Base-by-base conservation (phyloP, 345 rosid genomes). In the Boechera stricta region DNA sequence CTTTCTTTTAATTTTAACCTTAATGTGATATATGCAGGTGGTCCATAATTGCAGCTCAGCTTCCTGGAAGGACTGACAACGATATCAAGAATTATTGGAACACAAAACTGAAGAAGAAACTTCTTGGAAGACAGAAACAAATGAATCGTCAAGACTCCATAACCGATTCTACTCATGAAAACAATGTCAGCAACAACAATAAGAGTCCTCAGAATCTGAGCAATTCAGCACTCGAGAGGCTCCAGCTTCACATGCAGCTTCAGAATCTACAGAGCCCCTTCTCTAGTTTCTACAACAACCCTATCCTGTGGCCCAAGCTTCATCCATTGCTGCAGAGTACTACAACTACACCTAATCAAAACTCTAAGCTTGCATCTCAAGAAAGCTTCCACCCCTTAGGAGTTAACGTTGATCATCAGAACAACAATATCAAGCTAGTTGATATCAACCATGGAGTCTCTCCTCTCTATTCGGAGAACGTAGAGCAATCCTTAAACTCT, bases 21-120 rank as follows among this genome's bases (percentile, higher is more conserved):
- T 15, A 29, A 48, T 65, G 47, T 71, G 26, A 54, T 72, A 39
- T 45, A 58, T 48, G 38, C 80, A 95, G 99, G 83, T 95, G 99
- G 98, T 95, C 99, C 12, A 91, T 95, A 81, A 95, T 95, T 82
- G 99, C 99, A 47, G 99, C 99, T 4, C 99, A 95, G 67, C 82
- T 95, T 69, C 98, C 99, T 16, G 99, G 99, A 75, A 87, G 99
- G 74, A 95, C 99, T n/a, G 99, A 95, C 74, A 92, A 95, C 70
- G 99, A 95, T 73, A 89, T 95, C 16, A 95, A 95, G 77, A 95
- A 95, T 75, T 91, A 95, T 71, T 95, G 99, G 99, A 95, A 95
- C 87, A 92, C 98, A 33, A 89, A 90, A 73, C 63, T 95, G 87
- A 95, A 95, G 96, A 95, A 95, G 85, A 95, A 92, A 64, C 86